phyloP scores from a whole-genome alignment of 495 filamentous ascomycete genomes.

The Cairneyella variabilis region DNA sequence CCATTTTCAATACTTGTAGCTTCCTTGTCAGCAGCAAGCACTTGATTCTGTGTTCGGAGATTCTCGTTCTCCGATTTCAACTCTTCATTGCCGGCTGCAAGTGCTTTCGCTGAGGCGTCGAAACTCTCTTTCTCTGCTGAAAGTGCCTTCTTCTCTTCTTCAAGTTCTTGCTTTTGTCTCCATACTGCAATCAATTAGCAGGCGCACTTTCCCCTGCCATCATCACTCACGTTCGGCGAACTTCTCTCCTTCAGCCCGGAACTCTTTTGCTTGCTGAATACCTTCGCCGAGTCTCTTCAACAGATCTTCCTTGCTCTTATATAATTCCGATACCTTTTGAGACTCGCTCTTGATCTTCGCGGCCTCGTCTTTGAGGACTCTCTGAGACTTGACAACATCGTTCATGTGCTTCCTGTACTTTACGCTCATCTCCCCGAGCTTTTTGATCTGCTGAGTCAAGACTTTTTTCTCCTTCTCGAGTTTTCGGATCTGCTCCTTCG shows the following conservation, averaged over 20 bases:
- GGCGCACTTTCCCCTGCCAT: no score
- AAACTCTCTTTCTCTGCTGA: no score
- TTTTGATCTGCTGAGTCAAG: constrained; percentile 10
- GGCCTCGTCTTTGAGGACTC: constrained; percentile 11
- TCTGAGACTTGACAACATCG: constrained; percentile 18
- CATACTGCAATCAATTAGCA: neutral
- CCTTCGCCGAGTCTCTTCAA: neutral
- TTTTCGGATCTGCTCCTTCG: neutral
- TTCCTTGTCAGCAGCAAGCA: neutral
- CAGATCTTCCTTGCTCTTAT: neutral
- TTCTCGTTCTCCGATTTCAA: neutral
- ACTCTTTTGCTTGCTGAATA: neutral
- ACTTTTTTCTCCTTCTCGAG: constrained; percentile 14
- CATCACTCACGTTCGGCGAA: neutral
- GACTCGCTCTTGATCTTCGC: constrained; percentile 1
- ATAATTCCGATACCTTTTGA: no score
- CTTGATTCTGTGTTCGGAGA: neutral
- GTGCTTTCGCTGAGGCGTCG: no score
- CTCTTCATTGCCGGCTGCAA: neutral
- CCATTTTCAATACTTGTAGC: neutral
- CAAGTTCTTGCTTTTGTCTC: neutral
- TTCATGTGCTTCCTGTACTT: constrained; percentile 26
- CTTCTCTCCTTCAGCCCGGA: neutral
- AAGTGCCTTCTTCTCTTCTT: no score
- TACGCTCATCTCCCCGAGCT: constrained; percentile 1